Base-by-base conservation (phyloP, 768 basidiomycete species). In the Tulasnella sp. region DNA sequence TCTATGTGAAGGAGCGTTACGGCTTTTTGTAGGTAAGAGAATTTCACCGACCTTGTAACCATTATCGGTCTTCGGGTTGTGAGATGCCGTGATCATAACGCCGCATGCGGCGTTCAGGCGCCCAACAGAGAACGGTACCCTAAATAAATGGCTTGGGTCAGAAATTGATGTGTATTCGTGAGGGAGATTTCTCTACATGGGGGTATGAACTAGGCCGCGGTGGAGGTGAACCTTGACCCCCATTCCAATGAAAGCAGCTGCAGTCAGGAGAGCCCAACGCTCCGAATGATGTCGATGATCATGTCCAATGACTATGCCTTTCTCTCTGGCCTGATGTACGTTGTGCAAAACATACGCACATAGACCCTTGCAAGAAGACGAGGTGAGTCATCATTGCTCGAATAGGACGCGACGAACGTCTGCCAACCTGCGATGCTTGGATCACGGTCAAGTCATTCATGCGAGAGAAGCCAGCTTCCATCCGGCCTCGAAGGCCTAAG, bases 1-100 rank as follows among this genome's bases (percentile, higher is more conserved):
- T 21, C 25, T 9, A 41, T 44, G 38, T 53, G 61, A 38, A 38
- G 34, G 34, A 38, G 5, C 34, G 34, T 43, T 43, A 43, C 19
- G 12, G 12, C 12, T 12, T 4, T n/a, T n/a, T n/a, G n/a, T n/a
- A n/a, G n/a, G n/a, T n/a, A 49, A 57, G 53, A n/a, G 0, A 17
- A 38, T 15, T 42, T 43, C 19, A 53, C 66, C 60, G 49, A 82
- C 88, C 72, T 92, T 93, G 72, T 85, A 92, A 2, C 90, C 90
- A 67, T 93, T 93, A 66, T 92, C 90, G 67, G 85, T 71, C 85
- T 89, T 91, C 0, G 90, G 91, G 67, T 93, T 93, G 66, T 93
- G 91, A 62, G 43, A 49, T 83, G 86, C 88, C 63, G 91, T 93
- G 51, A 93, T 85, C 91, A 93, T 93, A 2, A 92, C 80, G 19